Base-by-base conservation (phyloP, 2,329 filamentous ascomycete species). In the Drechslerella stenobrocha region DNA sequence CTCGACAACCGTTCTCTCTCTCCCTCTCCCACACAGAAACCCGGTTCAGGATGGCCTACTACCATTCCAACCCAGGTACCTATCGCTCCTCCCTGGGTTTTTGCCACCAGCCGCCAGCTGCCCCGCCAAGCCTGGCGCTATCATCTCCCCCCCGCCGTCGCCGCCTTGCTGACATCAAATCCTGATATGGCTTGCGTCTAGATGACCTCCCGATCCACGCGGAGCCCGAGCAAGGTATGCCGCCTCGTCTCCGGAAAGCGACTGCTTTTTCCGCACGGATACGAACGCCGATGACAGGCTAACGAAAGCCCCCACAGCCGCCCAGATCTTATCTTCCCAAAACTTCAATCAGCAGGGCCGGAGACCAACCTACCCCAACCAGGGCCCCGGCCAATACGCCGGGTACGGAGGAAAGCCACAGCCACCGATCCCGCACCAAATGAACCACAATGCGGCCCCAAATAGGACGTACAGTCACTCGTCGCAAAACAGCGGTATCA, bases 151-250 rank as follows among this genome's bases (percentile, higher is more conserved):
- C 32, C 42, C 61, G 52, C 50, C 18, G 60, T n/a, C n/a, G n/a
- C n/a, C n/a, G 22, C 18, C 34, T 30, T 20, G 55, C 63, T 67
- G 55, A 67, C 63, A 32, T 45, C 18, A 28, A 50, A 24, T 24
- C 20, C 28, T 24, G 30, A 35, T 45, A 52, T 55, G 9, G 20
- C 32, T 9, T 26, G 23, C n/a, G n/a, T n/a, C n/a, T 42, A 67
- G 63, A 67, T 37, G 63, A 67, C 34, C 55, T 67, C 28, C 63
- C 63, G 48, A 67, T 67, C 32, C 63, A 67, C 30, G 63, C 63
- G 15, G 63, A 67, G 47, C 63, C 63, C 9, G 63, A 67, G 32
- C 63, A 67, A 67, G 63, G 63, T 67, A 67, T 42, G 37, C 37
- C 13, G 22, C 22, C 8, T 22, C 34, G 34, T 18, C 9, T 32